These are phyloP conservation scores for Agrocybe praecox DNA, from an alignment of 768 basidiomycete species.

Conservation along the genomic window DNA sequence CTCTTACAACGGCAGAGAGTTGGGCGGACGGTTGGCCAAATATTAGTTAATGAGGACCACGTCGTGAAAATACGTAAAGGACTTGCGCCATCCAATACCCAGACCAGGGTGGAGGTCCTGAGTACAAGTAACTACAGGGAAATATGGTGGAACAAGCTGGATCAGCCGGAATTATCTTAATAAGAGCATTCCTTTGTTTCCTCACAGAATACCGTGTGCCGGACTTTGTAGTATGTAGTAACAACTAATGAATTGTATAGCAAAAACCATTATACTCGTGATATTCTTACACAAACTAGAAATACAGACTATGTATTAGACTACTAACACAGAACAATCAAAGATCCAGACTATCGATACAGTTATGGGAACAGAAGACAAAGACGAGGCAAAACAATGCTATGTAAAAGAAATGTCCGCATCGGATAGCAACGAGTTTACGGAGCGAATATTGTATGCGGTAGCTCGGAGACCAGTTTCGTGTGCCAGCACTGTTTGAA, in stretches of 20 bases:
- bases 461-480: conserved; percentile 6
- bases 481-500: conserved; percentile 6
- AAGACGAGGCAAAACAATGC: background rate
- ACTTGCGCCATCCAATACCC: background rate
- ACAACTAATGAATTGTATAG: background rate
- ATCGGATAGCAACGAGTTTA: background rate
- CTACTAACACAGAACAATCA: background rate
- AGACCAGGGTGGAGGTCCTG: conserved; percentile 13
- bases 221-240: too few species aligned
- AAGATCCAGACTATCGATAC: background rate
- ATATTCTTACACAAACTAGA: background rate
- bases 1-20: conserved; percentile 16
- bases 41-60: conserved; percentile 33
- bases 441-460: background rate
- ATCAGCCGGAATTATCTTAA: background rate
- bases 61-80: conserved; percentile 10
- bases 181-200: background rate
- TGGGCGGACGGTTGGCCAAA: conserved; percentile 19
- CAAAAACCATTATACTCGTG: background rate
- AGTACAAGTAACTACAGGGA: conserved; percentile 26
- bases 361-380: background rate
- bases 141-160: conserved; percentile 30
- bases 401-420: conserved; percentile 3
- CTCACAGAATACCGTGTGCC: background rate
- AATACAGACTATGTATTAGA: background rate